Evolutionary conservation across 306 rosid species (phyloP).

Genomic region (Phaseolus lunatus): DNA sequence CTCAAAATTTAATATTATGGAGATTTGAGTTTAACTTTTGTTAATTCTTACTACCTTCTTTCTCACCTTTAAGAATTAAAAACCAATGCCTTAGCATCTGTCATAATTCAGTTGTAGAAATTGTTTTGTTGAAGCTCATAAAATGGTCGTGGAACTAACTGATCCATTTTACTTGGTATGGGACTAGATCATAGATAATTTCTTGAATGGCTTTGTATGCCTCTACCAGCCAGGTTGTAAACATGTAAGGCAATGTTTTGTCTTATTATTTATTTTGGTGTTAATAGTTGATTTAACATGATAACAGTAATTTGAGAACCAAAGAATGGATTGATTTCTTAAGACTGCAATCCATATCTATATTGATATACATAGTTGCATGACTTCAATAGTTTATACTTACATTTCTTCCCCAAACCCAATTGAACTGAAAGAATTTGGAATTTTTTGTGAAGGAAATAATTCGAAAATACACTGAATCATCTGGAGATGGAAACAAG

Average conservation of each 20-base stretch:
- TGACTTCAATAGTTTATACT: neutral
- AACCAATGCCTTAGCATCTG: neutral
- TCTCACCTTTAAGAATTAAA: slow-evolving; percentile 13
- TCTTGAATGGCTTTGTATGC: neutral
- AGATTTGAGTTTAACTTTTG: slow-evolving; percentile 1
- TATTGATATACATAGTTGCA: slow-evolving; percentile 24
- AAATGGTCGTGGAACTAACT: neutral
- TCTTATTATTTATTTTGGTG: neutral
- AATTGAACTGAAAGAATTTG: slow-evolving; percentile 16
- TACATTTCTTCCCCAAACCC: neutral
- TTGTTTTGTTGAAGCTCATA: neutral
- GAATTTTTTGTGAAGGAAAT: slow-evolving; percentile 61
- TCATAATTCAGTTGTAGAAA: neutral
- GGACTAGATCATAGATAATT: neutral
- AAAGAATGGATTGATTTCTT: slow-evolving; percentile 7
- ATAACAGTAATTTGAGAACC: slow-evolving; percentile 15
- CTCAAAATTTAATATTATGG: neutral
- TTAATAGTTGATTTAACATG: too few species aligned
- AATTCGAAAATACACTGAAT: slow-evolving; percentile 70
- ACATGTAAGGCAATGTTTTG: neutral
- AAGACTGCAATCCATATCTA: slow-evolving; percentile 20
- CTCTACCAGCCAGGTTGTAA: slow-evolving; percentile 2
- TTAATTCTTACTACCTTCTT: neutral
- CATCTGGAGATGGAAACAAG: slow-evolving; percentile 66
- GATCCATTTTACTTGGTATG: slow-evolving; percentile 1